Percentiles rank a stretch among this genome's conserved stretches.
Evolutionary conservation across 768 basidiomycete genomes (phyloP).

Genomic region (Coprinopsis marcescibilis): DNA sequence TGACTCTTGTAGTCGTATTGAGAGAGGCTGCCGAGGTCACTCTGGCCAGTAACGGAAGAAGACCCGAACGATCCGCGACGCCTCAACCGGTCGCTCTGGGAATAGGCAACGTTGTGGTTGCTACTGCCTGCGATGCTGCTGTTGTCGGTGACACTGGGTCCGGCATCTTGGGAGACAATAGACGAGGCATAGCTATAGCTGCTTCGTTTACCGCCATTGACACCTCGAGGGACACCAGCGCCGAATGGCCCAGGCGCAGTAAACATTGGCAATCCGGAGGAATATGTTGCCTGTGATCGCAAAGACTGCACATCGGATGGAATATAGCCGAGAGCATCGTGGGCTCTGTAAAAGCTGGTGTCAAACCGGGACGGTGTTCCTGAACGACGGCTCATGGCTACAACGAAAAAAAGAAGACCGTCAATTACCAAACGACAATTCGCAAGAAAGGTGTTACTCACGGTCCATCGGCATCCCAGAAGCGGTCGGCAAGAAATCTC

Average conservation of each 20-base stretch:
- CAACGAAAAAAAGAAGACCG: background rate
- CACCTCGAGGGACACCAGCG: conserved; percentile 56
- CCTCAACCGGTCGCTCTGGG: conserved; percentile 85
- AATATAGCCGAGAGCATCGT: conserved; percentile 90
- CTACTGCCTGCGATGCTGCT: conserved; percentile 56
- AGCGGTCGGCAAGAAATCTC: conserved; percentile 57
- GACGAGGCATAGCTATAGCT: conserved; percentile 84
- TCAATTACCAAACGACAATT: background rate
- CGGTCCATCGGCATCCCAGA: conserved; percentile 44
- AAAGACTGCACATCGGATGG: conserved; percentile 95
- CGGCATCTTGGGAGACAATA: conserved; percentile 88
- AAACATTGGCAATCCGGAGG: conserved; percentile 87
- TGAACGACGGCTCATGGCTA: conserved; percentile 55
- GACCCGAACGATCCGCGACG: conserved; percentile 67
- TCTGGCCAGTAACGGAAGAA: conserved; percentile 66
- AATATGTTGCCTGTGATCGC: conserved; percentile 93
- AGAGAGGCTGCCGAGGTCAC: conserved; percentile 75
- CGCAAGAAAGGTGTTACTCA: conserved; percentile 25
- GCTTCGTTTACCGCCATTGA: conserved; percentile 66
- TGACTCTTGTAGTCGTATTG: conserved; percentile 86
- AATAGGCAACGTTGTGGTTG: conserved; percentile 65
- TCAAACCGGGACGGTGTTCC: conserved; percentile 95
- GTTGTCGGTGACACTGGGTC: conserved; percentile 53
- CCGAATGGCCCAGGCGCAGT: conserved; percentile 65
- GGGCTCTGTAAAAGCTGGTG: conserved; percentile 90